phyloP scores from a whole-genome alignment of 352 stramenopile genomes.

The Pythium graminicola region DNA sequence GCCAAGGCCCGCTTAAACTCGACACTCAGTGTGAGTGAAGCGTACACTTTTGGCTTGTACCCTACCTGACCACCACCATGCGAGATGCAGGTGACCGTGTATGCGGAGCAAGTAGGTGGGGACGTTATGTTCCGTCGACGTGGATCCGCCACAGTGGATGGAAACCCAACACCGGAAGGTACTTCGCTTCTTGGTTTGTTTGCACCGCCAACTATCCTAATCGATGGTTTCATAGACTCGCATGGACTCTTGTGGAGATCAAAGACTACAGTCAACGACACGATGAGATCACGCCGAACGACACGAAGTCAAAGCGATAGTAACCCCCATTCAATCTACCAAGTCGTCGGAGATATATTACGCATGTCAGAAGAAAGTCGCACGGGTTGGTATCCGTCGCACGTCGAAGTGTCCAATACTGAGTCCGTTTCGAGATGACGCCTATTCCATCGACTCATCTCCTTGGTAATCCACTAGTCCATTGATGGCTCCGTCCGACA shows the following conservation, averaged over 20 bases:
- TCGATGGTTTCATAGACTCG: background rate
- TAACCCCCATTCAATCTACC: constrained; percentile 23
- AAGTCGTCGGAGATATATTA: constrained; percentile 34
- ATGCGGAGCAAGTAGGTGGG: constrained; percentile 23
- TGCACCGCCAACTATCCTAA: too few species aligned
- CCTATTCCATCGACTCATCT: constrained; percentile 27
- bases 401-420: constrained; percentile 1
- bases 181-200: too few species aligned
- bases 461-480: constrained; percentile 21
- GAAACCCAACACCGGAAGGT: too few species aligned
- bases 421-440: background rate
- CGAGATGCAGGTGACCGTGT: constrained; percentile 24
- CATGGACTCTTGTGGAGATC: too few species aligned
- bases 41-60: background rate
- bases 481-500: background rate
- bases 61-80: background rate
- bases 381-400: constrained; percentile 10
- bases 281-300: too few species aligned
- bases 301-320: too few species aligned
- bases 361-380: constrained; percentile 28
- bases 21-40: constrained; percentile 24
- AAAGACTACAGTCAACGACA: too few species aligned
- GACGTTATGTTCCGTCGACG: constrained; percentile 35
- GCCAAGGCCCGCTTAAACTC: constrained; percentile 36
- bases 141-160: background rate